Evolutionary conservation across 2,329 filamentous ascomycete genomes (phyloP).

Genomic region (Didymella arachidicola): DNA sequence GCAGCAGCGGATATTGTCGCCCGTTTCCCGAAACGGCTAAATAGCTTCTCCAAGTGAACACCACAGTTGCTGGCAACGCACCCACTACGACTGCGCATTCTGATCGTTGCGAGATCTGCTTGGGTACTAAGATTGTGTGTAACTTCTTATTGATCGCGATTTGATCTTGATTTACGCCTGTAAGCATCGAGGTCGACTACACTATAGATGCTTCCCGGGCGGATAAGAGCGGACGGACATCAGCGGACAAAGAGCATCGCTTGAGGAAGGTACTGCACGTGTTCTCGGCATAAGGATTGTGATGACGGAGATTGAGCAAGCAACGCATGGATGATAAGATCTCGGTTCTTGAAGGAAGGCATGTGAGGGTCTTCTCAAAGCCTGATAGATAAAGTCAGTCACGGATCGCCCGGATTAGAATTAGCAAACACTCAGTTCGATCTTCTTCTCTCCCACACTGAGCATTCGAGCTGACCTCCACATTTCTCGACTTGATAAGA

Average conservation of each 20-base stretch:
- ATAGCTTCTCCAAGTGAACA: conserved; percentile 8
- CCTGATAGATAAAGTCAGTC: conserved; percentile 27
- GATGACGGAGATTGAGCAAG: conserved; percentile 32
- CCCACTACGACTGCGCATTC: background rate
- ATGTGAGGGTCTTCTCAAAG: conserved; percentile 8
- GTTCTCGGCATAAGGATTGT: conserved; percentile 38
- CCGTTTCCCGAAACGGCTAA: conserved; percentile 12
- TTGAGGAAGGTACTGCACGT: conserved; percentile 33
- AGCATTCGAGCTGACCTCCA: background rate
- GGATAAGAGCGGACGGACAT: conserved; percentile 36
- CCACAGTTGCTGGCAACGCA: background rate
- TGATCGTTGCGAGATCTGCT: background rate
- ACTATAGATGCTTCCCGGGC: conserved; percentile 2
- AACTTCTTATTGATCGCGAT: too few species aligned
- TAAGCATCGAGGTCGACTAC: background rate
- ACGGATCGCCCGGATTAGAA: conserved; percentile 1
- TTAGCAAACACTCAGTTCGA: conserved; percentile 7
- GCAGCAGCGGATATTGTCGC: conserved; percentile 23
- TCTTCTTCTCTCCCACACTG: background rate
- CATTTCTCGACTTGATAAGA: background rate
- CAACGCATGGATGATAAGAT: conserved; percentile 21
- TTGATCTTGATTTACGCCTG: too few species aligned
- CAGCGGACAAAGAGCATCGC: conserved; percentile 26
- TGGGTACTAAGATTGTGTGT: too few species aligned
- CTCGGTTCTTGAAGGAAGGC: conserved; percentile 37